Percentiles rank a stretch among this genome's conserved stretches.
phyloP scores from a whole-genome alignment of 805 yeast genomes.

The Kodamaea neixiangensis region DNA sequence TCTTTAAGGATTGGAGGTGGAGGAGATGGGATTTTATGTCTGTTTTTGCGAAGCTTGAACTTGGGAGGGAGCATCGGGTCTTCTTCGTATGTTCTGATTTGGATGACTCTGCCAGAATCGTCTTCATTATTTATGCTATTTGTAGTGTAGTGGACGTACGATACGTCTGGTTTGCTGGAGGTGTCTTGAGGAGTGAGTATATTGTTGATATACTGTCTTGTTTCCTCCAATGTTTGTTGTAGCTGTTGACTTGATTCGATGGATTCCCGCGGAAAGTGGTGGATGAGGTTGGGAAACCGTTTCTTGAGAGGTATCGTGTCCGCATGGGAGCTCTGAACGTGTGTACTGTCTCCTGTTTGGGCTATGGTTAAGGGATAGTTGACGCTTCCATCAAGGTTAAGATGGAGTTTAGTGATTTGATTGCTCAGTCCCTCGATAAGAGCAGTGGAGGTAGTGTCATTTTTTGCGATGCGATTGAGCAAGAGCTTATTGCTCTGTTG shows the following conservation, averaged over 20 bases:
- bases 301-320: slow-evolving; percentile 59
- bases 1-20: slow-evolving; percentile 60
- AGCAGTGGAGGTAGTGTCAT: background rate
- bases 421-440: slow-evolving; percentile 1
- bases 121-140: slow-evolving; percentile 14
- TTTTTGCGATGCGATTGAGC: background rate
- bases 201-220: slow-evolving; percentile 55
- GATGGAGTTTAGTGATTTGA: slow-evolving; percentile 21
- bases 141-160: slow-evolving; percentile 22
- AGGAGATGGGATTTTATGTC: slow-evolving; percentile 62
- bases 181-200: slow-evolving; percentile 40
- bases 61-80: slow-evolving; percentile 90
- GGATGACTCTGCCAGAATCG: slow-evolving; percentile 45
- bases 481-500: background rate
- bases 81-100: slow-evolving; percentile 62
- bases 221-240: slow-evolving; percentile 50
- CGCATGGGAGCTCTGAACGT: slow-evolving; percentile 52
- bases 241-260: slow-evolving; percentile 46
- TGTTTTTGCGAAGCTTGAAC: slow-evolving; percentile 70
- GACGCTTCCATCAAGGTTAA: slow-evolving; percentile 29
- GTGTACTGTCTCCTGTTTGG: slow-evolving; percentile 16
- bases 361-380: slow-evolving; percentile 31
- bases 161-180: slow-evolving; percentile 29
- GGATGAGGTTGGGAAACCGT: slow-evolving; percentile 38
- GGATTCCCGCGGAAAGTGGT: slow-evolving; percentile 38